Percentiles rank a stretch among this genome's conserved stretches.
These are phyloP conservation scores for Punica granatum DNA, from an alignment of 345 rosid genomes.

Conservation along the genomic window DNA sequence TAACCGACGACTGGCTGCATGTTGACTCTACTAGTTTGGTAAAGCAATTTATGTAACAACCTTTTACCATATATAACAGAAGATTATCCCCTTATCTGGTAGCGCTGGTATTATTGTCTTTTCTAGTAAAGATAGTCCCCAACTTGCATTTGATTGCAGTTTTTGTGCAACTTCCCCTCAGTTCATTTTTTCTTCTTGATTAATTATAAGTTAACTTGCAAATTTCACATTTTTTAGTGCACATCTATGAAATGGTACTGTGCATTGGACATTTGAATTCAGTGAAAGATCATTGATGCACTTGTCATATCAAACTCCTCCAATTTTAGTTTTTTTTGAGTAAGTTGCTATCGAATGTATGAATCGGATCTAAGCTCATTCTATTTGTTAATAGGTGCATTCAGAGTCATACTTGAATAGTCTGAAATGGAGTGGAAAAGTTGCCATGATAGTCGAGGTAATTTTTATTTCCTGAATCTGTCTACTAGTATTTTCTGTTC, in stretches of 20 bases:
- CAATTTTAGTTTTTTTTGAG: too few species aligned
- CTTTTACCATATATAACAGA: background rate
- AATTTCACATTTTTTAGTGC: background rate
- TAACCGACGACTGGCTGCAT: background rate
- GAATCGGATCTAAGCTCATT: background rate
- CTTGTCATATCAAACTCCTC: background rate
- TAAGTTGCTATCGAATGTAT: background rate
- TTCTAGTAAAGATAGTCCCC: background rate
- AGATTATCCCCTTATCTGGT: background rate
- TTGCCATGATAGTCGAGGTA: slow-evolving; percentile 81
- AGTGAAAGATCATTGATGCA: background rate
- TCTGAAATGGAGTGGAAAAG: slow-evolving; percentile 63
- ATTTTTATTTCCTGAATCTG: slow-evolving; percentile 6
- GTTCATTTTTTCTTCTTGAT: background rate
- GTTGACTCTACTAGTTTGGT: background rate
- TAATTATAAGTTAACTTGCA: background rate
- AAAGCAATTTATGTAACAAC: background rate
- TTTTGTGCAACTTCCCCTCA: background rate
- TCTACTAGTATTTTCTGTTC: slow-evolving; percentile 2
- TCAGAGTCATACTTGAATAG: slow-evolving; percentile 66
- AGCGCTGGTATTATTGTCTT: background rate
- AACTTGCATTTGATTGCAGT: background rate
- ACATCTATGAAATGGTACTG: background rate
- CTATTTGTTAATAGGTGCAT: slow-evolving; percentile 49
- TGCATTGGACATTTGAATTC: background rate